These are phyloP conservation scores for Pouteria glomerata DNA, from an alignment of 148 eudicot species.

Conservation along the genomic window DNA sequence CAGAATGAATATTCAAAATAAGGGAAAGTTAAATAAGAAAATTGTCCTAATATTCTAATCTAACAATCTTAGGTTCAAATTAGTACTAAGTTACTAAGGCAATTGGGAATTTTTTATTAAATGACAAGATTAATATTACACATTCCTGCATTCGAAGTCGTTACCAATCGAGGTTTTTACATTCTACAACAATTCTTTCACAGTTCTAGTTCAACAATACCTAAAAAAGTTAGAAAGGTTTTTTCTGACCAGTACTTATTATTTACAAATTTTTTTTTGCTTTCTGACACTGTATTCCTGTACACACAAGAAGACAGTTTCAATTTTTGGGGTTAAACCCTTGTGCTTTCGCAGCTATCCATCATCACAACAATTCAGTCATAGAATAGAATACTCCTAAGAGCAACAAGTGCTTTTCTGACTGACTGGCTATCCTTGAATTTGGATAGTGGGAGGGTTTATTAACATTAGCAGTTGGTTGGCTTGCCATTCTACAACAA, in stretches of 20 bases:
- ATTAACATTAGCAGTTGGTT: background rate
- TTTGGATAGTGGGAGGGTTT: background rate
- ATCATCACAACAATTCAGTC: background rate
- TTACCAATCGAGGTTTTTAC: no score
- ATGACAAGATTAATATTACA: constrained; percentile 73
- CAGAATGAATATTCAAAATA: background rate
- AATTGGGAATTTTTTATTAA: constrained; percentile 38
- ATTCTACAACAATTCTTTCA: no score
- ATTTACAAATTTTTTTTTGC: no score
- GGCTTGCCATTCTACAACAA: background rate
- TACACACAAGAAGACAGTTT: no score
- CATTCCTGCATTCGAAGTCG: no score
- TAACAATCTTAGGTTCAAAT: constrained; percentile 69
- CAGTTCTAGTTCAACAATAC: no score
- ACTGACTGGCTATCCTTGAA: background rate
- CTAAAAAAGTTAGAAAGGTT: no score
- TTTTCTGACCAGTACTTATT: no score
- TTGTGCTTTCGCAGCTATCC: no score
- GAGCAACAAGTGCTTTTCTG: background rate
- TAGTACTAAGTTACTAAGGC: no score
- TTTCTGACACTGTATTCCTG: no score
- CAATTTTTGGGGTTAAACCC: no score
- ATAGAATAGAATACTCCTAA: background rate
- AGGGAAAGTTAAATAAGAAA: background rate
- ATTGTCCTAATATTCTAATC: background rate